phyloP scores from a whole-genome alignment of 2,329 filamentous ascomycete species.

The Diaporthe velutina region DNA sequence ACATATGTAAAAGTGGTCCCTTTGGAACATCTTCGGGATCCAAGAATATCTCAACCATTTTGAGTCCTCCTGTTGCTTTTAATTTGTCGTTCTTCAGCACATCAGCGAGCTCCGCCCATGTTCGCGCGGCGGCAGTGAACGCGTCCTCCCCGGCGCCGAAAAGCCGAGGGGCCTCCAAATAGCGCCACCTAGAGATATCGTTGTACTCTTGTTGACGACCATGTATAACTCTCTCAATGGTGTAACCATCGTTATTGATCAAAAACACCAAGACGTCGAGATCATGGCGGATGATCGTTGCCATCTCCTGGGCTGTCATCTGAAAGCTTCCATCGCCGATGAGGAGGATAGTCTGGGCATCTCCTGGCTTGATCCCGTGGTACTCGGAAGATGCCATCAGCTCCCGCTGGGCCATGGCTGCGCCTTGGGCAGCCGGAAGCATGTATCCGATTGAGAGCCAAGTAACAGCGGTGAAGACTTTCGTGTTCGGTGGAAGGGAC shows the following conservation, averaged over 20 bases:
- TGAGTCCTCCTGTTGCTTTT: neutral
- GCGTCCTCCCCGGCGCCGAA: conserved; percentile 60
- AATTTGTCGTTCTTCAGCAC: conserved; percentile 43
- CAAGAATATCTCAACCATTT: conserved; percentile 1
- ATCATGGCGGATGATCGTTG: conserved; percentile 70
- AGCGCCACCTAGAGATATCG: conserved; percentile 65
- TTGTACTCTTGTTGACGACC: conserved; percentile 67
- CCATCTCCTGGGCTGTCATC: conserved; percentile 75
- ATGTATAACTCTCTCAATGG: conserved; percentile 70
- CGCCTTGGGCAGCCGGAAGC: conserved; percentile 31
- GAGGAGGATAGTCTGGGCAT: conserved; percentile 62
- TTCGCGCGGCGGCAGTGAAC: conserved; percentile 55
- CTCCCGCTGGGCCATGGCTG: conserved; percentile 12
- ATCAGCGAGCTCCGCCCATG: conserved; percentile 58
- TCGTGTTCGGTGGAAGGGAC: neutral
- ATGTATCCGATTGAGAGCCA: conserved; percentile 33
- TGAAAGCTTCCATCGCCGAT: conserved; percentile 76
- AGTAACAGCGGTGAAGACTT: neutral
- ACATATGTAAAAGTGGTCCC: neutral
- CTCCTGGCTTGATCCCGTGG: neutral
- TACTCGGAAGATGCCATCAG: neutral
- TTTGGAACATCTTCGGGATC: neutral
- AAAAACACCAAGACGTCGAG: conserved; percentile 64
- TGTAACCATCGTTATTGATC: conserved; percentile 72
- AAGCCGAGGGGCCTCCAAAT: conserved; percentile 61